phyloP scores from a whole-genome alignment of 1,284 basidiomycete species.

The Rhodotorula mucilaginosa region DNA sequence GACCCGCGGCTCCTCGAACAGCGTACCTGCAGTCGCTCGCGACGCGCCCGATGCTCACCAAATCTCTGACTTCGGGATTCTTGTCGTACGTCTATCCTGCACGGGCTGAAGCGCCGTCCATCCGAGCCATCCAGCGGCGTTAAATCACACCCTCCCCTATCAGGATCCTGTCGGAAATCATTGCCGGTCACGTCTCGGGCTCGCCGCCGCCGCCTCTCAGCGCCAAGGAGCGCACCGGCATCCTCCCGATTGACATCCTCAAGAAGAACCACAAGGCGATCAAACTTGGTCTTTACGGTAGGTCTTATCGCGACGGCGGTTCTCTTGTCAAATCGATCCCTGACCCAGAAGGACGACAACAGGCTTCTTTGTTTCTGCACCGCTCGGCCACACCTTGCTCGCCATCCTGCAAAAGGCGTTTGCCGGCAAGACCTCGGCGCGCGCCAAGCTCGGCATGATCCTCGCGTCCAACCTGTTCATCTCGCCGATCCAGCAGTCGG shows the following conservation, averaged over 20 bases:
- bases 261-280: constrained; percentile 44
- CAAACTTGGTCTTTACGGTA: constrained; percentile 43
- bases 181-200: constrained; percentile 28
- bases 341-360: neutral
- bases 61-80: constrained; percentile 35
- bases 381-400: constrained; percentile 70
- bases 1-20: constrained; percentile 5
- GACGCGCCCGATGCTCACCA: constrained; percentile 42
- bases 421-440: constrained; percentile 66
- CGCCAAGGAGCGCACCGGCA: constrained; percentile 41
- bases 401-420: constrained; percentile 71
- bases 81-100: constrained; percentile 16
- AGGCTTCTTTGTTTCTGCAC: constrained; percentile 80
- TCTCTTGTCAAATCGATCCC: too few relatives aligned
- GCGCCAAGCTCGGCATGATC: constrained; percentile 69
- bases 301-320: neutral
- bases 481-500: constrained; percentile 69
- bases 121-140: neutral
- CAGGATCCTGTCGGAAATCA: constrained; percentile 32
- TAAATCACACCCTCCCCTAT: neutral
- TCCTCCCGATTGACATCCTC: constrained; percentile 40
- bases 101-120: neutral
- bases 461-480: constrained; percentile 73
- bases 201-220: constrained; percentile 35
- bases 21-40: constrained; percentile 38